A percentile compares a stretch with the other conserved stretches of the same genome.
Evolutionary conservation across 2,329 filamentous ascomycete species (phyloP).

Genomic region (Aaosphaeria arxii): DNA sequence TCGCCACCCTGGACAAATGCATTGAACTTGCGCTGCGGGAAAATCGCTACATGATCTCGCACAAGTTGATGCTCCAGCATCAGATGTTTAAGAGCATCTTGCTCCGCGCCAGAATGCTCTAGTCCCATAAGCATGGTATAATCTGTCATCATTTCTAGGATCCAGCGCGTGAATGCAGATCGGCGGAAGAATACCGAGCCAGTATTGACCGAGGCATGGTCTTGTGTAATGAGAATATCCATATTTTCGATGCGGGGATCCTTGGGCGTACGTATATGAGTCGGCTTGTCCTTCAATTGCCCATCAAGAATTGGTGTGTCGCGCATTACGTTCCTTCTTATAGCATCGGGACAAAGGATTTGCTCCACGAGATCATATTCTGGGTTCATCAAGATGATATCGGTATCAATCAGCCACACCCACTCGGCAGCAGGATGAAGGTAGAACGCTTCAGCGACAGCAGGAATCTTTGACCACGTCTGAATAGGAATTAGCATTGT

Average conservation of each 20-base stretch:
- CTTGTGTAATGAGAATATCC: conserved; percentile 40
- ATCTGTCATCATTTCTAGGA: conserved; percentile 41
- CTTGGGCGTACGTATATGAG: conserved; percentile 22
- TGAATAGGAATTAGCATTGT: conserved; percentile 4
- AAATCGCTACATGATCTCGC: conserved; percentile 37
- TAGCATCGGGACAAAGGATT: conserved; percentile 32
- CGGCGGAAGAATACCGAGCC: conserved; percentile 40
- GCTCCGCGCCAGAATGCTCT: conserved; percentile 34
- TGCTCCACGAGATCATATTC: conserved; percentile 26
- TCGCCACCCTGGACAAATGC: conserved; percentile 34
- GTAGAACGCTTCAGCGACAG: conserved; percentile 39
- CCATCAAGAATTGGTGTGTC: conserved; percentile 24
- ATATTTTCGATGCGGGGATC: conserved; percentile 31
- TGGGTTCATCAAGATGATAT: conserved; percentile 41
- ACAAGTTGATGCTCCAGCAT: conserved; percentile 36
- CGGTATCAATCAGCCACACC: conserved; percentile 42
- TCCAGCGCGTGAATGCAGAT: conserved; percentile 32
- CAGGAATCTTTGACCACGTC: conserved; percentile 42
- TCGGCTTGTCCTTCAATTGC: conserved; percentile 23
- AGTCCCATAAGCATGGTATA: conserved; percentile 32
- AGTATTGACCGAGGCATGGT: conserved; percentile 40
- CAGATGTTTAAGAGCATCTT: conserved; percentile 34
- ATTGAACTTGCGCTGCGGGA: conserved; percentile 37
- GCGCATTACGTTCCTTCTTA: conserved; percentile 25
- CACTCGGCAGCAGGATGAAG: conserved; percentile 38